Evolutionary conservation across 2,329 filamentous ascomycete genomes (phyloP).

Genomic region (Aspergillus spinulosporus): DNA sequence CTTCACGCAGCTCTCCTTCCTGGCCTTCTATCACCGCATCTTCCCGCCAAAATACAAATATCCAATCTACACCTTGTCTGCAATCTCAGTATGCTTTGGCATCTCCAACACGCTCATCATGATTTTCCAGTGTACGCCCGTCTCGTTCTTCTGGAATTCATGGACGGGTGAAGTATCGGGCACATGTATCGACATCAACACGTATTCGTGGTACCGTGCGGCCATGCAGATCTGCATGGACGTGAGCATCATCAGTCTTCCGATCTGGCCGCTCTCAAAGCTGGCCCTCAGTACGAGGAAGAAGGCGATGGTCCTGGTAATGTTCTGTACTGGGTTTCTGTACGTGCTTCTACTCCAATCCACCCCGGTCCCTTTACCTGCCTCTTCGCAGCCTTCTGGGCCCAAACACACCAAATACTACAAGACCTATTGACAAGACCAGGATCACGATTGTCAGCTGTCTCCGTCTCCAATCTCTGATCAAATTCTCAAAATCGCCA

Average conservation of each 20-base stretch:
- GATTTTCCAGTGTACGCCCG: constrained; percentile 28
- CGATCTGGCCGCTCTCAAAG: constrained; percentile 47
- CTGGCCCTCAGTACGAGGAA: constrained; percentile 51
- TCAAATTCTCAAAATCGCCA: constrained; percentile 40
- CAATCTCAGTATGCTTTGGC: constrained; percentile 55
- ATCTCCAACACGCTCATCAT: constrained; percentile 28
- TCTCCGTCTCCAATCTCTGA: constrained; percentile 43
- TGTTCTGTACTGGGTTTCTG: constrained; percentile 54
- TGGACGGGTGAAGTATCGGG: constrained; percentile 54
- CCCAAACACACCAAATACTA: too few relatives aligned
- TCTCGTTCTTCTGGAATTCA: constrained; percentile 54
- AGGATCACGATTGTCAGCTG: constrained; percentile 47
- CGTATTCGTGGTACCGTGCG: constrained; percentile 54
- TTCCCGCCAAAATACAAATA: constrained; percentile 44
- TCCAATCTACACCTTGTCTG: constrained; percentile 48
- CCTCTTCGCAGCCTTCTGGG: too few relatives aligned
- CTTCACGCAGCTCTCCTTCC: constrained; percentile 53
- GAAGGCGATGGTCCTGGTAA: constrained; percentile 52
- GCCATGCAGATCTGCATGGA: constrained; percentile 56
- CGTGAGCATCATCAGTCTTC: constrained; percentile 54
- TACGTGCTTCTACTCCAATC: constrained; percentile 24
- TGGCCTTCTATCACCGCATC: constrained; percentile 58
- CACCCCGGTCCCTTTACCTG: too few relatives aligned
- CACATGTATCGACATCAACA: constrained; percentile 52
- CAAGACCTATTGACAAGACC: background rate